Evolutionary conservation across 805 yeast species (phyloP).

Genomic region (Yamadazyma kitorensis): DNA sequence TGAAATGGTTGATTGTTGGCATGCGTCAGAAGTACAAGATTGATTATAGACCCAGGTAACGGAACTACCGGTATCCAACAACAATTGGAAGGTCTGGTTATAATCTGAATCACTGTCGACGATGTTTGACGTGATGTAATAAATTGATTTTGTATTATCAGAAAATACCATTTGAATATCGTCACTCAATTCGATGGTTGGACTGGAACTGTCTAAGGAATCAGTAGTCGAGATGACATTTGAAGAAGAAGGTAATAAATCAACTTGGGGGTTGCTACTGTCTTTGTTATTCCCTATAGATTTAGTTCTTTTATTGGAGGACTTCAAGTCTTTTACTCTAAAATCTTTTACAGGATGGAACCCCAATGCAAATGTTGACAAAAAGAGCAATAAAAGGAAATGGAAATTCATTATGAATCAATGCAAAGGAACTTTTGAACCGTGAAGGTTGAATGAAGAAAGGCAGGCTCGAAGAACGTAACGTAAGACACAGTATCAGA

Average conservation of each 20-base stretch:
- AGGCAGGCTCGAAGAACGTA: too few relatives aligned
- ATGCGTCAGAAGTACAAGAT: conserved; percentile 44
- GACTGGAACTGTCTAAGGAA: conserved; percentile 12
- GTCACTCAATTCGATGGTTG: conserved; percentile 14
- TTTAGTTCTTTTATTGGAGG: background rate
- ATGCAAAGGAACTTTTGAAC: too few relatives aligned
- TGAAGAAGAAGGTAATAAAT: conserved; percentile 8
- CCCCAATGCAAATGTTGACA: conserved; percentile 6
- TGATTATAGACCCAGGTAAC: conserved; percentile 61
- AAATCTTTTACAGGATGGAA: conserved; percentile 18
- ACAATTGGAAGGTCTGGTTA: conserved; percentile 44
- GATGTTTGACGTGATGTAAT: conserved; percentile 16
- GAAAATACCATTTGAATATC: conserved; percentile 19
- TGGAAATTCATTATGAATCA: too few relatives aligned
- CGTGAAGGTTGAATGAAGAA: too few relatives aligned
- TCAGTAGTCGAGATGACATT: conserved; percentile 11
- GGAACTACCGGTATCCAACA: conserved; percentile 66
- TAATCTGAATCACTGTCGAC: conserved; percentile 20
- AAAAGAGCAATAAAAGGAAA: too few relatives aligned
- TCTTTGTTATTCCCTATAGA: background rate
- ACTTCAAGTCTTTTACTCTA: conserved; percentile 14
- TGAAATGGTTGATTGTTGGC: conserved; percentile 27
- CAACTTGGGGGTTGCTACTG: conserved; percentile 1
- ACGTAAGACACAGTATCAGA: too few relatives aligned
- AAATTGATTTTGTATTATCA: conserved; percentile 20